Percentiles rank a stretch among this genome's conserved stretches.
phyloP scores from a whole-genome alignment of 176 grass and related monocot species.

The Thinopyrum elongatum region DNA sequence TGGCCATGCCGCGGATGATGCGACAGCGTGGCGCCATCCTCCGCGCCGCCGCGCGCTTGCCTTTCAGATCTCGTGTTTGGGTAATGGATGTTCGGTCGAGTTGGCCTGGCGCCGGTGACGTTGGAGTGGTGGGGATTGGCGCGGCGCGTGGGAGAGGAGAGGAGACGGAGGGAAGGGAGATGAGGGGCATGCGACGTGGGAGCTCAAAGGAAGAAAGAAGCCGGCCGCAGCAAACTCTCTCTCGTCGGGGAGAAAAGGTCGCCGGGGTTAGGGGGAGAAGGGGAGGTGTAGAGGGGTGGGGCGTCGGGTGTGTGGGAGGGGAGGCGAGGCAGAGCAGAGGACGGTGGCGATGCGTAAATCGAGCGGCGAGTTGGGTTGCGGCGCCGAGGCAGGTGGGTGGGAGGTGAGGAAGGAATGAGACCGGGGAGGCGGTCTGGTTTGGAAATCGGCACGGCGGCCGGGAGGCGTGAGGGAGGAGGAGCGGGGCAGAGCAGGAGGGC shows the following conservation, averaged over 20 bases:
- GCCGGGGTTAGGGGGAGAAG: too few species aligned
- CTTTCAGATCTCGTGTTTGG: background rate
- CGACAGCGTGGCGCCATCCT: conserved; percentile 32
- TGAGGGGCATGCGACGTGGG: background rate
- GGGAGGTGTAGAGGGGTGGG: too few species aligned
- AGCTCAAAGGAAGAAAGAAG: background rate
- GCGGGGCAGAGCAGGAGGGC: too few species aligned
- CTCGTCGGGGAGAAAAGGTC: background rate
- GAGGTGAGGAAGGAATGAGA: too few species aligned
- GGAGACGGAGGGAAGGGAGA: background rate
- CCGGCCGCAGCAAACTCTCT: background rate
- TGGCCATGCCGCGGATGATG: conserved; percentile 73
- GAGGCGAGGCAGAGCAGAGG: too few species aligned
- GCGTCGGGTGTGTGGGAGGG: too few species aligned
- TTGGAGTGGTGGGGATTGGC: background rate
- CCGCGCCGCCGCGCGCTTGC: background rate
- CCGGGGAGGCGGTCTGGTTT: too few species aligned
- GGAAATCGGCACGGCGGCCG: too few species aligned
- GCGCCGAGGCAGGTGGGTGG: too few species aligned
- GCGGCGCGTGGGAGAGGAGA: background rate
- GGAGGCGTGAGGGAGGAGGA: too few species aligned
- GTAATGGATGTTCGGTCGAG: background rate
- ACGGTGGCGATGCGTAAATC: too few species aligned
- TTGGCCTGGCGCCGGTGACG: background rate
- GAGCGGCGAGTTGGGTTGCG: too few species aligned